These are phyloP conservation scores for Withania somnifera DNA, from an alignment of 305 asterid genomes.

Conservation along the genomic window DNA sequence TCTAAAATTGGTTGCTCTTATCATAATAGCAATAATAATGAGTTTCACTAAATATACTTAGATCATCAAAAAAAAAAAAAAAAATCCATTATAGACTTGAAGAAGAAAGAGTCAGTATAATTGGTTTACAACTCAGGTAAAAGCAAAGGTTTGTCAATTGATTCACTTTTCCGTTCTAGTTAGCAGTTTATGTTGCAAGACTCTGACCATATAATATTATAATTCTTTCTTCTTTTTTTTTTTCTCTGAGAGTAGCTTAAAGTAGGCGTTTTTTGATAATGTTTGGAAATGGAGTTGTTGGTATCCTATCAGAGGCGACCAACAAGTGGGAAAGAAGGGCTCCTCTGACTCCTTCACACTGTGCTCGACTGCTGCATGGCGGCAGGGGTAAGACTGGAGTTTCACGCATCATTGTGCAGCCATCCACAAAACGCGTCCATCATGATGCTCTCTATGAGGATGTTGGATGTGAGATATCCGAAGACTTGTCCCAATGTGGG, in stretches of 20 bases:
- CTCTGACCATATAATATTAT: too few species aligned
- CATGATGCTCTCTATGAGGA: constrained; percentile 85
- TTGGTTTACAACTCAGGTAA: background rate
- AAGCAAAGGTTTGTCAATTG: background rate
- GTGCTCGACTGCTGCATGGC: constrained; percentile 72
- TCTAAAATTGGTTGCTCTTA: background rate
- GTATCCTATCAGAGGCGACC: constrained; percentile 86
- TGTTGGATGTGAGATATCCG: constrained; percentile 87
- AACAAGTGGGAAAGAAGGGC: constrained; percentile 97
- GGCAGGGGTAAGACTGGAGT: constrained; percentile 75
- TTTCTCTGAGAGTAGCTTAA: background rate
- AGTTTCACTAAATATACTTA: too few species aligned
- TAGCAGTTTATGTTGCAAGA: too few species aligned
- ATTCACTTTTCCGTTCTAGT: background rate
- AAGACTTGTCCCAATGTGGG: constrained; percentile 82
- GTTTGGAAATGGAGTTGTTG: constrained; percentile 89
- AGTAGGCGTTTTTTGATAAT: constrained; percentile 9
- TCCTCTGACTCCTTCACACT: constrained; percentile 84
- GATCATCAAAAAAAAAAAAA: too few species aligned
- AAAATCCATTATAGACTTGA: too few species aligned
- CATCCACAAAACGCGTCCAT: constrained; percentile 85
- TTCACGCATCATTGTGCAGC: constrained; percentile 72
- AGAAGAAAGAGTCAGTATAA: background rate
- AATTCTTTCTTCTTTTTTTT: background rate
- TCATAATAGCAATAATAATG: background rate